Conservation (phyloP, 768 basidiomycete genomes). For the Termitomyces sp. region DNA sequence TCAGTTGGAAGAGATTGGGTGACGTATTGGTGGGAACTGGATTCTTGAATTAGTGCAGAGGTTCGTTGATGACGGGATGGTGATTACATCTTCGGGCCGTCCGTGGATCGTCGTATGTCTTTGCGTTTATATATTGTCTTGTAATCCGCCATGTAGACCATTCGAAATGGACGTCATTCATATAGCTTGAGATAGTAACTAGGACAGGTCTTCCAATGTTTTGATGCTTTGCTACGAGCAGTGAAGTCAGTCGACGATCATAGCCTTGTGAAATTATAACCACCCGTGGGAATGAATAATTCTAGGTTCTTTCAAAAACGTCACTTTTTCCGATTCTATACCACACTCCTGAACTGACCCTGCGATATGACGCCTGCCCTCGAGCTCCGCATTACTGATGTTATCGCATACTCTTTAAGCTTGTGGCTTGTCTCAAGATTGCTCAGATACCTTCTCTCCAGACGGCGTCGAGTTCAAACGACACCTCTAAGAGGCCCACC, state of each 20-base stretch:
- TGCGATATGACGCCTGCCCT: not conserved
- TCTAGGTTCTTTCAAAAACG: too few species aligned
- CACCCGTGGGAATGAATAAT: not conserved
- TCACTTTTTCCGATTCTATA: too few species aligned
- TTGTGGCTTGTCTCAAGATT: slow-evolving; percentile 6
- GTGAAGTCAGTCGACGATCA: too few species aligned
- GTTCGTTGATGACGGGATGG: not conserved
- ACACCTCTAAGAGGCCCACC: slow-evolving; percentile 41
- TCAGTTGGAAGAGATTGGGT: too few species aligned
- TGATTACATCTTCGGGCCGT: not conserved
- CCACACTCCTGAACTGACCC: not conserved
- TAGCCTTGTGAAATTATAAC: too few species aligned
- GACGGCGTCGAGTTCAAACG: slow-evolving; percentile 10
- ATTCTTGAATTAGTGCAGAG: too few species aligned
- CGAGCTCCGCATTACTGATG: slow-evolving; percentile 4
- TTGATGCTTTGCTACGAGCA: not conserved
- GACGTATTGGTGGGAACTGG: too few species aligned
- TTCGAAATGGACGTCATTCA: not conserved
- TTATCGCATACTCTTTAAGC: not conserved
- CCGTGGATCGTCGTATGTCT: too few species aligned
- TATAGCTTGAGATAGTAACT: not conserved
- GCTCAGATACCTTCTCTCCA: not conserved
- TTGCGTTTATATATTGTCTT: not conserved
- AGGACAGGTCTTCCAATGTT: not conserved
- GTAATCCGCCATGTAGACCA: not conserved